A percentile compares a stretch with the other conserved stretches of the same genome.
Conservation (phyloP, 768 basidiomycete genomes). For the Tricholoma hemisulphureum region DNA sequence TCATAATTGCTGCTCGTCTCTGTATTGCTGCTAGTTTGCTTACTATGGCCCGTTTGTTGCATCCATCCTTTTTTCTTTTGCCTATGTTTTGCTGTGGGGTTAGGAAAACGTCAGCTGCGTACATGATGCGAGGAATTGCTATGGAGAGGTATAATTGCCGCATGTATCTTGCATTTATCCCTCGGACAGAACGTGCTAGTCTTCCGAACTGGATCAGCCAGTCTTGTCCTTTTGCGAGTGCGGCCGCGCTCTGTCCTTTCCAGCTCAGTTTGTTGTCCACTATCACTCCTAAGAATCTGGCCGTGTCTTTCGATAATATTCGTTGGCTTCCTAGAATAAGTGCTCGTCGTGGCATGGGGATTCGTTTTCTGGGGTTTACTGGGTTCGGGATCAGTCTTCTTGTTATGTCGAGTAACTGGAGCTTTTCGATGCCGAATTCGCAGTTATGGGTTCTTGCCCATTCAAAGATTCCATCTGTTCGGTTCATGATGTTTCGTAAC, state of each 20-base stretch:
- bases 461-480: conserved; percentile 3
- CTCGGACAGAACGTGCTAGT: conserved; percentile 11
- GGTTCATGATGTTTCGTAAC: conserved; percentile 6
- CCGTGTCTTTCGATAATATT: neutral
- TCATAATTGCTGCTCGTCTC: too few relatives aligned
- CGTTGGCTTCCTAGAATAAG: neutral
- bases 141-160: conserved; percentile 22
- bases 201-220: conserved; percentile 2
- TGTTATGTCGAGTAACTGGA: neutral
- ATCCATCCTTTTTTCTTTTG: neutral
- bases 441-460: conserved; percentile 24
- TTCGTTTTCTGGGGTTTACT: conserved; percentile 1
- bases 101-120: too few relatives aligned
- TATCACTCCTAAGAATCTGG: conserved; percentile 28
- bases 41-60: conserved; percentile 12
- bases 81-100: too few relatives aligned
- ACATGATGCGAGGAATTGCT: too few relatives aligned
- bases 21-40: conserved; percentile 15
- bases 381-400: neutral
- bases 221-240: neutral
- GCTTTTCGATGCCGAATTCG: conserved; percentile 14
- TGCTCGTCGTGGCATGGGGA: neutral
- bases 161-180: conserved; percentile 17
- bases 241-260: conserved; percentile 11
- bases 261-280: conserved; percentile 18